These are phyloP conservation scores for Epipyxis sp. DNA, from an alignment of 108 stramenopile species.

Conservation along the genomic window DNA sequence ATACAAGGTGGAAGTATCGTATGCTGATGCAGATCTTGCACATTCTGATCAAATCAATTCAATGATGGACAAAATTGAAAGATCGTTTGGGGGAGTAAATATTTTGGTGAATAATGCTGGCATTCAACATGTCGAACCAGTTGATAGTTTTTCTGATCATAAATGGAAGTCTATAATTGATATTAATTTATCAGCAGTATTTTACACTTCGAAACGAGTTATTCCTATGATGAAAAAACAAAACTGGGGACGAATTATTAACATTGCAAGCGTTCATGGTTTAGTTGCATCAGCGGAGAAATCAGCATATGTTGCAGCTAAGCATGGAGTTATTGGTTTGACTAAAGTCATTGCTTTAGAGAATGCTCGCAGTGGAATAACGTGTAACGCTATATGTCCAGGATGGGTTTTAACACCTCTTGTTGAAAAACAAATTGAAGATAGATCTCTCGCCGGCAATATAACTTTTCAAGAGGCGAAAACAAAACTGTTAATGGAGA, in stretches of 20 bases:
- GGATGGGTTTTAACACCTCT: slow-evolving; percentile 67
- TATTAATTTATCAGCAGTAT: slow-evolving; percentile 38
- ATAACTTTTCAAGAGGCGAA: neutral
- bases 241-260: slow-evolving; percentile 63
- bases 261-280: slow-evolving; percentile 57
- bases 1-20: slow-evolving; percentile 9
- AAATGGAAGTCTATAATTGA: slow-evolving; percentile 35
- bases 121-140: slow-evolving; percentile 39
- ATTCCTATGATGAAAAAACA: slow-evolving; percentile 62
- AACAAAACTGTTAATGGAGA: neutral
- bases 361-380: slow-evolving; percentile 66
- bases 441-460: neutral
- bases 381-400: slow-evolving; percentile 66
- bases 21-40: neutral
- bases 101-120: slow-evolving; percentile 42
- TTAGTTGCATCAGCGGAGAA: slow-evolving; percentile 39
- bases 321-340: slow-evolving; percentile 69
- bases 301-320: slow-evolving; percentile 54
- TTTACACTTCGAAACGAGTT: slow-evolving; percentile 43
- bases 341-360: slow-evolving; percentile 71
- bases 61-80: neutral
- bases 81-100: neutral
- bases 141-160: slow-evolving; percentile 35
- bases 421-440: slow-evolving; percentile 49
- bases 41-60: neutral